Conservation (phyloP, 352 stramenopile species). For the Phytophthora brassicae region DNA sequence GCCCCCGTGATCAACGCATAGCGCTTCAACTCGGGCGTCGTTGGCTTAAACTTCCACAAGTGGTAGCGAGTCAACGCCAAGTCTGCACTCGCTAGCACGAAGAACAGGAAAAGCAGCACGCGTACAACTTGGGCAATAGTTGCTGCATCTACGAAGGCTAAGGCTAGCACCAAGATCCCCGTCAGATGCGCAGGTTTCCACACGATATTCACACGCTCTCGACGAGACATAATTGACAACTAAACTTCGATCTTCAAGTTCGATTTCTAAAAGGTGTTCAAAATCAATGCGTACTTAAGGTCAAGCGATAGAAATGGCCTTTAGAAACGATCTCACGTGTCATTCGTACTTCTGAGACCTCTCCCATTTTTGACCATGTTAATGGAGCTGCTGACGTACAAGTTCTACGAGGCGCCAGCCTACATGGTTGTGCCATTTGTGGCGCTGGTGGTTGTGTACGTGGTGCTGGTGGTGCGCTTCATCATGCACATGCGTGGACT, state of each 20-base stretch:
- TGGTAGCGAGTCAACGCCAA: constrained; percentile 68
- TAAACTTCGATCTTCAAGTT: too few relatives aligned
- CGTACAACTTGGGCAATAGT: constrained; percentile 43
- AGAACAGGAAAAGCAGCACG: constrained; percentile 54
- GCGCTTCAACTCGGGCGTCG: constrained; percentile 47
- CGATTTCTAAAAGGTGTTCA: too few relatives aligned
- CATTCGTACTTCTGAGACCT: constrained; percentile 19
- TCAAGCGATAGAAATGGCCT: background rate
- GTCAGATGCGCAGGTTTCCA: constrained; percentile 49
- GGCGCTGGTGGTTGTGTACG: constrained; percentile 45
- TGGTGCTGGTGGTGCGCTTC: constrained; percentile 62
- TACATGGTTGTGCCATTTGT: constrained; percentile 60
- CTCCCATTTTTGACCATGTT: constrained; percentile 12
- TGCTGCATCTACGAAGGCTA: constrained; percentile 45
- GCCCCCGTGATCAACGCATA: constrained; percentile 80
- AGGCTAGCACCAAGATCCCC: constrained; percentile 50
- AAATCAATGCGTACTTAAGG: too few relatives aligned
- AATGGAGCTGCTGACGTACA: constrained; percentile 33
- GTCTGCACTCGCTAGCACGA: constrained; percentile 55
- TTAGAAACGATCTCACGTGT: constrained; percentile 18
- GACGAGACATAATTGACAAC: constrained; percentile 22
- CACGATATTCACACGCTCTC: constrained; percentile 40
- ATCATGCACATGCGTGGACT: constrained; percentile 68
- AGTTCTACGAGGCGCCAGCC: constrained; percentile 58
- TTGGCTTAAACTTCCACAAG: constrained; percentile 56